Percentiles rank a stretch among this genome's conserved stretches.
phyloP scores from a whole-genome alignment of 2,329 filamentous ascomycete species.

The Epichloe hybrida region DNA sequence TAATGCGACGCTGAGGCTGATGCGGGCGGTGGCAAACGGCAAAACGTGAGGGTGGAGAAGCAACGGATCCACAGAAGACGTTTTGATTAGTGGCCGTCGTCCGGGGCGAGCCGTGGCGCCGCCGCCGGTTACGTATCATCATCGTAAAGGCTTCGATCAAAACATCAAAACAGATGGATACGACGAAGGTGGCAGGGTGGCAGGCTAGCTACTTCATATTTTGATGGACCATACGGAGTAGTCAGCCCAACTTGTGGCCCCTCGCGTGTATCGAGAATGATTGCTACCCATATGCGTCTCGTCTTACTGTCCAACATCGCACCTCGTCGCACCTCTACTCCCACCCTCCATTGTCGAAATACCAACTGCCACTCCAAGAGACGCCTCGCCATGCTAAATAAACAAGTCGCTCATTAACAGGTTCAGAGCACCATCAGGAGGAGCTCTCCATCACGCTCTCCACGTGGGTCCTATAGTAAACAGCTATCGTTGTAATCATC shows the following conservation, averaged over 20 bases:
- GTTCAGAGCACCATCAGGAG: not conserved
- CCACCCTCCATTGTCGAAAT: not conserved
- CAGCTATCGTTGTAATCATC: not conserved
- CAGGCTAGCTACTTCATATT: too few relatives aligned
- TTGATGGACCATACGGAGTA: too few relatives aligned
- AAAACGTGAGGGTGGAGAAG: conserved; percentile 2
- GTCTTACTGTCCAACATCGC: not conserved
- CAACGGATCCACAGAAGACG: not conserved
- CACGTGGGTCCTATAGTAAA: not conserved
- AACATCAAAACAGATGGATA: too few relatives aligned
- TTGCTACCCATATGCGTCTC: not conserved
- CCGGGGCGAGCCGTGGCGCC: not conserved
- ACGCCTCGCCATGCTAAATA: conserved; percentile 3
- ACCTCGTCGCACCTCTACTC: not conserved
- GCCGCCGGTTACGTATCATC: not conserved
- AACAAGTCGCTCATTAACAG: not conserved
- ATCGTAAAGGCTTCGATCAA: not conserved
- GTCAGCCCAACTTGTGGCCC: too few relatives aligned
- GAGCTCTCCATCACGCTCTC: not conserved
- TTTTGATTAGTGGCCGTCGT: not conserved
- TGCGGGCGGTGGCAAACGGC: conserved; percentile 7
- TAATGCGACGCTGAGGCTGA: conserved; percentile 5
- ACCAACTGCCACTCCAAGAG: not conserved
- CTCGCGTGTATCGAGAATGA: too few relatives aligned
- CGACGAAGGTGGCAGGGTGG: too few relatives aligned